These are phyloP conservation scores for Phytophthora europaea DNA, from an alignment of 352 stramenopile species.

Conservation along the genomic window DNA sequence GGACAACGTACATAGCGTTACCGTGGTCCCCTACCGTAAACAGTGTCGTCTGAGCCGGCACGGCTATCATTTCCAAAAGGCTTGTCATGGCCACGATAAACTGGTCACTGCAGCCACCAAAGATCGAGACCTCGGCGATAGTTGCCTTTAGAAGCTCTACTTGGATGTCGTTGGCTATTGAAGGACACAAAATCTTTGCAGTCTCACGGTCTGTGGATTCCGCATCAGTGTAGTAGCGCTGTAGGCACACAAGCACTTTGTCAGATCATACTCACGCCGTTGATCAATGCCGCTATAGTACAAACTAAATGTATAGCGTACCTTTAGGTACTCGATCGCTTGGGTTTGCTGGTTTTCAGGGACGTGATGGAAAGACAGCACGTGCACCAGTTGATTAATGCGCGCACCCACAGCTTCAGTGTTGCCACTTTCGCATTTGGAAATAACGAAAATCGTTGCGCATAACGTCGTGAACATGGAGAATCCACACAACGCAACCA, in stretches of 20 bases:
- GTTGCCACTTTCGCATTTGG: conserved; percentile 70
- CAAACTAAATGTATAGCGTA: conserved; percentile 16
- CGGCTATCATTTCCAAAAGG: conserved; percentile 59
- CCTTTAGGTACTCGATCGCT: conserved; percentile 66
- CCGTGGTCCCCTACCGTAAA: conserved; percentile 61
- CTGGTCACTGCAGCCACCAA: conserved; percentile 55
- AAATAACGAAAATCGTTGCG: conserved; percentile 77
- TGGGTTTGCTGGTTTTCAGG: conserved; percentile 56
- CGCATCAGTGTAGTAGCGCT: conserved; percentile 69
- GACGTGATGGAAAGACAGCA: conserved; percentile 68
- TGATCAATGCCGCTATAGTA: not conserved
- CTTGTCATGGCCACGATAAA: conserved; percentile 69
- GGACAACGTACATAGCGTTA: conserved; percentile 76
- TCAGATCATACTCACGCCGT: not conserved
- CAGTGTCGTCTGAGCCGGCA: conserved; percentile 60
- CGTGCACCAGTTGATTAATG: conserved; percentile 73
- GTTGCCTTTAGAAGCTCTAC: conserved; percentile 68
- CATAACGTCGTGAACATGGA: conserved; percentile 69
- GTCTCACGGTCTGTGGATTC: conserved; percentile 74
- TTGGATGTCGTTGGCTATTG: conserved; percentile 75
- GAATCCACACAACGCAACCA: conserved; percentile 66
- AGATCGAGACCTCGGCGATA: conserved; percentile 56
- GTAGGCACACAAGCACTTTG: not conserved
- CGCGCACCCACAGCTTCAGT: conserved; percentile 56
- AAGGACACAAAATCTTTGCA: conserved; percentile 71